Percentiles rank a stretch among this genome's conserved stretches.
phyloP scores from a whole-genome alignment of 352 stramenopile species.

The Blastocystis sp. region DNA sequence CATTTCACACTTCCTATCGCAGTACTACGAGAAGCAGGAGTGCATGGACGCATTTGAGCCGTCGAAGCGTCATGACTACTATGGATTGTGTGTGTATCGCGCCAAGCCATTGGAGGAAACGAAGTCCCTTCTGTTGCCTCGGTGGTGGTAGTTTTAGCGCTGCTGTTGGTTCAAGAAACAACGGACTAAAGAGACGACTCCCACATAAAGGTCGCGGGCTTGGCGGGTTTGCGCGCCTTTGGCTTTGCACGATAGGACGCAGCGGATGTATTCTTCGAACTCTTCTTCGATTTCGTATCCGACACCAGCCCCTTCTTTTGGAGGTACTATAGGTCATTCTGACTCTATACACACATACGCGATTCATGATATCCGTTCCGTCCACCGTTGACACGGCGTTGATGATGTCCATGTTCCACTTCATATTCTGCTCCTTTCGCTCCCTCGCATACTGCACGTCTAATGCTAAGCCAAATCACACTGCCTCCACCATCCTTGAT shows the following conservation, averaged over 20 bases:
- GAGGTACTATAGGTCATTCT: constrained; percentile 39
- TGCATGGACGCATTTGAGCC: not conserved
- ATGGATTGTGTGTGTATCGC: constrained; percentile 8
- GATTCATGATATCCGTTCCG: constrained; percentile 55
- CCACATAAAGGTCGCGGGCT: constrained; percentile 26
- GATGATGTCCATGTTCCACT: constrained; percentile 68
- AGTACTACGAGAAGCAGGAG: constrained; percentile 17
- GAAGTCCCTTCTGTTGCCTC: not conserved
- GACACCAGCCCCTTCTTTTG: constrained; percentile 21
- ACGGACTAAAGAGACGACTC: constrained; percentile 50
- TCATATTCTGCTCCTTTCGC: constrained; percentile 34
- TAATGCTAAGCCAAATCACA: not conserved
- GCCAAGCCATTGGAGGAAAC: not conserved
- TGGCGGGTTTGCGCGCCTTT: constrained; percentile 4
- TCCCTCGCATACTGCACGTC: constrained; percentile 52
- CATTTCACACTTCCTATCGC: not conserved
- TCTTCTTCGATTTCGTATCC: constrained; percentile 1
- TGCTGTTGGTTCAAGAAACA: not conserved
- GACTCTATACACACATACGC: not conserved
- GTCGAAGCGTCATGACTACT: not conserved
- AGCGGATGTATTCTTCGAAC: constrained; percentile 2
- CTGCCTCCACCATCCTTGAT: constrained; percentile 33
- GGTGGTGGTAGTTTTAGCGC: constrained; percentile 30
- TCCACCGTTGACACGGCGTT: constrained; percentile 40
- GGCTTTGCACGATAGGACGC: constrained; percentile 33